Evolutionary conservation across 805 yeast genomes (phyloP), one percentile per base, ranked within the genome.

Genomic region (Wickerhamiella brachini): DNA sequence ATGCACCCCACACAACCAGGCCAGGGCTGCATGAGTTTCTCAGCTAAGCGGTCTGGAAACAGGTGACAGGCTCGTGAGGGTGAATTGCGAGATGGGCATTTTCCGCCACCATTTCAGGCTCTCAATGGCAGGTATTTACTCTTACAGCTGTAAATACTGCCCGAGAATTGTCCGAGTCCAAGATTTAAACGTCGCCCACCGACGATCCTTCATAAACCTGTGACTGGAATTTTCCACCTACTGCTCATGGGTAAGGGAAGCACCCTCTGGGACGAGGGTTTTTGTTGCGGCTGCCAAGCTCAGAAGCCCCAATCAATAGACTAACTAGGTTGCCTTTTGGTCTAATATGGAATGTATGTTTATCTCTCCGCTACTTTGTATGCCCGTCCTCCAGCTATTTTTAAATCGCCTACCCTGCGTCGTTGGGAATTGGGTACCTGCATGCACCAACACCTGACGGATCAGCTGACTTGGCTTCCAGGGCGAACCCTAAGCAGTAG

Each of bases 1-100:
- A 37, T 37, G 41, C 41, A 37, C 41, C 41, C 41, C 41, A 37
- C 41, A 37, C 41, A 37, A 37, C 41, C 41, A 37, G 41, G 41
- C 20, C 41, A 37, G 41, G 41, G 10, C 41, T n/a, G 41, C 41
- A 37, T 37, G 41, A 37, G 41, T 8, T 37, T 17, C 17, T 37
- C 15, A 37, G 41, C 41, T 37, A 37, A 37, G 41, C 41, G 41
- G 41, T 17, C 41, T 17, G 41, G 41, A 15, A 37, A 37, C 41
- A 37, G 41, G 41, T 37, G 41, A 37, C 41, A n/a, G 41, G 20
- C 26, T 15, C 10, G 17, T 37, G 41, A 17, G 20, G 41, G 41
- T 37, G 34, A 29, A 12, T 29, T 5, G 34, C 34, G 34, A 29
- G 34, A 29, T 29, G 34, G 34, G 15, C 5, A 29, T 29, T 29